These are phyloP conservation scores for Sarcodon sp. DNA, from an alignment of 768 basidiomycete genomes.

Conservation along the genomic window DNA sequence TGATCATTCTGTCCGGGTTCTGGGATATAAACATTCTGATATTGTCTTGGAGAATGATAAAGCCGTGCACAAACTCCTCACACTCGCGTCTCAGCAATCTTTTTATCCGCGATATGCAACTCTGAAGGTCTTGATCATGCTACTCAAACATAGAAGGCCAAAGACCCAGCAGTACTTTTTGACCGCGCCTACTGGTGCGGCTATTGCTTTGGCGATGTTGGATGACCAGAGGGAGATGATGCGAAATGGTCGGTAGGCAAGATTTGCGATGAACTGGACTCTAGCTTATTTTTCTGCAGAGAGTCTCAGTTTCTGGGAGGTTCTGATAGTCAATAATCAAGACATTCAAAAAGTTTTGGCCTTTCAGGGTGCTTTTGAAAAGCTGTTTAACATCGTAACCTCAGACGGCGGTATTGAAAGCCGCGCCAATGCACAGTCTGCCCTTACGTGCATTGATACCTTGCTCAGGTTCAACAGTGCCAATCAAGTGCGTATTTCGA, in stretches of 20 bases:
- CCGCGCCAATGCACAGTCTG: slow-evolving; percentile 74
- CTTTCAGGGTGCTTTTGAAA: slow-evolving; percentile 95
- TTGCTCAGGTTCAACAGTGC: slow-evolving; percentile 86
- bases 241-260: slow-evolving; percentile 53
- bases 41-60: slow-evolving; percentile 59
- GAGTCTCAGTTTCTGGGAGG: not conserved
- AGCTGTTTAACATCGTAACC: slow-evolving; percentile 77
- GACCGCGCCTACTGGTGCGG: slow-evolving; percentile 65
- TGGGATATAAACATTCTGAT: slow-evolving; percentile 82
- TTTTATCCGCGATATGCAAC: slow-evolving; percentile 83
- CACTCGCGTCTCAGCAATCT: slow-evolving; percentile 57
- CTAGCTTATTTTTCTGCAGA: not conserved
- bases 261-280: not conserved
- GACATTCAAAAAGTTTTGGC: slow-evolving; percentile 96
- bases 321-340: slow-evolving; percentile 58
- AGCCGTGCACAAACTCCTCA: slow-evolving; percentile 62
- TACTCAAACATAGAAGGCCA: slow-evolving; percentile 74
- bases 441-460: slow-evolving; percentile 76
- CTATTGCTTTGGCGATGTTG: slow-evolving; percentile 58
- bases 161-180: slow-evolving; percentile 86
- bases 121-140: slow-evolving; percentile 66
- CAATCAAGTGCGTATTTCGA: slow-evolving; percentile 58
- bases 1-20: slow-evolving; percentile 36
- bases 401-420: slow-evolving; percentile 90
- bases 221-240: slow-evolving; percentile 87